Conservation (phyloP, 441 rosid species). For the Jatropha multifida region DNA sequence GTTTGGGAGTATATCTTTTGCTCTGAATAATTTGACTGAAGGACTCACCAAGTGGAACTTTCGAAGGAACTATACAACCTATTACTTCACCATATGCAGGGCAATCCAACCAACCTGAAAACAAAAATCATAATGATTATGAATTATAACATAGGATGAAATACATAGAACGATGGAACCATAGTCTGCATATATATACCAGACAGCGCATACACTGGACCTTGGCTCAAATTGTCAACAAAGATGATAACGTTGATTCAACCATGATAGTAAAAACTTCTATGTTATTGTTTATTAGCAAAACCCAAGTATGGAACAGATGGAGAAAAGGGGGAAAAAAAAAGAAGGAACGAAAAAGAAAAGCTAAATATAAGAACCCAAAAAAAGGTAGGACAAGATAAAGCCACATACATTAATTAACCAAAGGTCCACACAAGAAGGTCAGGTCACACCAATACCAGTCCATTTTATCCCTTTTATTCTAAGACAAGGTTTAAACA, state of each 20-base stretch:
- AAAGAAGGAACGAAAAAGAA: background rate
- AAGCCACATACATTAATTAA: background rate
- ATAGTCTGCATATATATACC: background rate
- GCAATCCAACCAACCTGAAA: conserved; percentile 81
- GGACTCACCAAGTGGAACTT: conserved; percentile 79
- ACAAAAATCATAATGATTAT: background rate
- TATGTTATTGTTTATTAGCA: background rate
- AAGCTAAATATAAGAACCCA: background rate
- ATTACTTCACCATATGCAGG: conserved; percentile 67
- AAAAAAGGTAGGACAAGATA: background rate
- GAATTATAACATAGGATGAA: background rate
- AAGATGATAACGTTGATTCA: background rate
- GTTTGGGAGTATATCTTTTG: conserved; percentile 79
- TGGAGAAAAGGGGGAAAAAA: background rate
- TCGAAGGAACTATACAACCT: conserved; percentile 67
- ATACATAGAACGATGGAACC: background rate
- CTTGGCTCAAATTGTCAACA: background rate
- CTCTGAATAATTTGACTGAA: conserved; percentile 71
- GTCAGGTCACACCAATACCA: background rate
- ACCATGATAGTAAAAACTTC: background rate
- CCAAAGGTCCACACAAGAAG: background rate
- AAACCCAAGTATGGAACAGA: background rate
- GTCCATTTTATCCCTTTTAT: background rate
- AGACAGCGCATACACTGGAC: background rate
- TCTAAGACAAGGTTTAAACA: background rate